phyloP scores from a whole-genome alignment of 768 basidiomycete genomes.

The Piloderma croceum region DNA sequence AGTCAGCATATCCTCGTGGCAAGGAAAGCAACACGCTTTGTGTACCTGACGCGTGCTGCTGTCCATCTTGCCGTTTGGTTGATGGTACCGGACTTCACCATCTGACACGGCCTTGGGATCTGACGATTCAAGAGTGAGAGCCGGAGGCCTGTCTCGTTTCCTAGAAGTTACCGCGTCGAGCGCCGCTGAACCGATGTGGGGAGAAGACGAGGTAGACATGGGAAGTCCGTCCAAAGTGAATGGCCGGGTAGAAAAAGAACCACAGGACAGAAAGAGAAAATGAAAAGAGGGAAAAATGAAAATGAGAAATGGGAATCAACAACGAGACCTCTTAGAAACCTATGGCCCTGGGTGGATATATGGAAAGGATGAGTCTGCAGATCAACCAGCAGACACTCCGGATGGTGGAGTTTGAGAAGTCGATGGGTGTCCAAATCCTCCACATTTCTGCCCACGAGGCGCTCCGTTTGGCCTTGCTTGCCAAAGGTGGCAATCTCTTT shows the following conservation, averaged over 20 bases:
- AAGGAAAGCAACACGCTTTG: constrained; percentile 6
- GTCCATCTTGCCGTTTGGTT: constrained; percentile 18
- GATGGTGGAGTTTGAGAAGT: no score
- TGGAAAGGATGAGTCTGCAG: no score
- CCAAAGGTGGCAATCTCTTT: no score
- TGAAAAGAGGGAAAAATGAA: constrained; percentile 14
- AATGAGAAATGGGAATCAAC: constrained; percentile 14
- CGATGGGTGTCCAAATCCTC: no score
- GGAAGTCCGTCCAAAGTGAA: no score
- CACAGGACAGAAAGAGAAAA: constrained; percentile 36
- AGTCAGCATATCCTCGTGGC: constrained; percentile 15
- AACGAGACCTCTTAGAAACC: constrained; percentile 19
- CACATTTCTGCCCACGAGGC: no score
- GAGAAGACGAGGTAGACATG: constrained; percentile 37
- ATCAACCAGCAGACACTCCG: no score
- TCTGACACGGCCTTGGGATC: constrained; percentile 34
- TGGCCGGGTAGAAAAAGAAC: constrained; percentile 23
- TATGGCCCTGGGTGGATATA: constrained; percentile 1
- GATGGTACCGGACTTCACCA: constrained; percentile 35
- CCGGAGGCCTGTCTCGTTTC: constrained; percentile 48
- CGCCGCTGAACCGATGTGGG: constrained; percentile 36
- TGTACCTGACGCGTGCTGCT: constrained; percentile 30
- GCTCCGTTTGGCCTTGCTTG: no score
- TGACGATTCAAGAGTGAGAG: constrained; percentile 48
- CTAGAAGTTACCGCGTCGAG: constrained; percentile 33